Percentiles rank a stretch among this genome's conserved stretches.
Conservation (phyloP, 805 yeast species). For the Candida peoriensis region DNA sequence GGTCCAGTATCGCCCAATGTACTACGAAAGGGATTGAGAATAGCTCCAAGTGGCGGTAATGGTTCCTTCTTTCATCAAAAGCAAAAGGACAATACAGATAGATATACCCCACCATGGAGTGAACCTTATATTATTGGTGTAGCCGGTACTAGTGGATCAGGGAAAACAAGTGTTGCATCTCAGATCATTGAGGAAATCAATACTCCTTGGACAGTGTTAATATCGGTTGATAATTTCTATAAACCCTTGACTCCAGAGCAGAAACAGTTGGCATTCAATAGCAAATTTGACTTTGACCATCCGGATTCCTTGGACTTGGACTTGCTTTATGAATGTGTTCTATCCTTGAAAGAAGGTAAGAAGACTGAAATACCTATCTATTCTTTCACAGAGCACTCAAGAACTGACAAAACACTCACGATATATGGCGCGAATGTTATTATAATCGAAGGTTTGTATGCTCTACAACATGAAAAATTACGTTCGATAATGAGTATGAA, state of each 20-base stretch:
- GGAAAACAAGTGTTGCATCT: slow-evolving; percentile 89
- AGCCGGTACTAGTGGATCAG: slow-evolving; percentile 86
- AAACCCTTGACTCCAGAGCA: slow-evolving; percentile 63
- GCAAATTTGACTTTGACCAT: slow-evolving; percentile 79
- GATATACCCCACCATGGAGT: slow-evolving; percentile 80
- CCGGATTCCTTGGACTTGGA: slow-evolving; percentile 86
- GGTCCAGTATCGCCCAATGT: no score
- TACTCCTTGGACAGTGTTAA: slow-evolving; percentile 91
- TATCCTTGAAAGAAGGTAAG: slow-evolving; percentile 64
- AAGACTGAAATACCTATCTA: slow-evolving; percentile 63
- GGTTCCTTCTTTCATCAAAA: slow-evolving; percentile 10
- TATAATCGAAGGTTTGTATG: slow-evolving; percentile 87
- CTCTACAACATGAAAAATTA: slow-evolving; percentile 66
- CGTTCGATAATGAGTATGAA: slow-evolving; percentile 77
- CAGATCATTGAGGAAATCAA: slow-evolving; percentile 69
- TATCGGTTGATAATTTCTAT: slow-evolving; percentile 90
- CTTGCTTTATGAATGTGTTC: slow-evolving; percentile 56
- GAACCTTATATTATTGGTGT: slow-evolving; percentile 84
- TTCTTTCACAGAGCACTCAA: slow-evolving; percentile 58
- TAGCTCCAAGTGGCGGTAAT: slow-evolving; percentile 9
- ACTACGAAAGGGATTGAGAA: slow-evolving; percentile 11
- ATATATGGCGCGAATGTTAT: slow-evolving; percentile 94
- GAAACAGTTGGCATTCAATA: slow-evolving; percentile 54
- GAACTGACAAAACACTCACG: slow-evolving; percentile 59
- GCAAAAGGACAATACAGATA: slow-evolving; percentile 1